A percentile compares a stretch with the other conserved stretches of the same genome.
Conservation (phyloP, 1,139 yeast genomes). For the Kodamaea alishanica region DNA sequence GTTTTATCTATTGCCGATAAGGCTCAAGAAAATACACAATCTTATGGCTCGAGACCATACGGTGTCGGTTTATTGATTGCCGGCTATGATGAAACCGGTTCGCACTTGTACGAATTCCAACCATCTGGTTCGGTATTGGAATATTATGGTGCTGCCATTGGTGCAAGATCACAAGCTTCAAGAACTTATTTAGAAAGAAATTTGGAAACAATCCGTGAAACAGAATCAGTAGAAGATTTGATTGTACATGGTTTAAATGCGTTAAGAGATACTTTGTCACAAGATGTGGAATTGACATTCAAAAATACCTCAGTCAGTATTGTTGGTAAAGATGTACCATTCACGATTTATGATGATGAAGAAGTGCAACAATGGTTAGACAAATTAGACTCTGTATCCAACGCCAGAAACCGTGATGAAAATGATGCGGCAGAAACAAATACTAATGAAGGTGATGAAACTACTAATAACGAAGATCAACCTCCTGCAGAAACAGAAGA, state of each 20-base stretch:
- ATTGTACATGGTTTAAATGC: constrained; percentile 88
- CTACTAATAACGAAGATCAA: constrained; percentile 19
- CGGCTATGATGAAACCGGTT: constrained; percentile 93
- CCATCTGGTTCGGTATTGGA: constrained; percentile 94
- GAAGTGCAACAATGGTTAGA: constrained; percentile 79
- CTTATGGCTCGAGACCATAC: constrained; percentile 94
- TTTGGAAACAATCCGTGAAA: constrained; percentile 58
- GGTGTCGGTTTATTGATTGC: constrained; percentile 92
- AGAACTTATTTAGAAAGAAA: constrained; percentile 91
- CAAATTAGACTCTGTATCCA: constrained; percentile 58
- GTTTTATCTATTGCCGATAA: constrained; percentile 88
- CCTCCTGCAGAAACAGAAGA: constrained; percentile 15
- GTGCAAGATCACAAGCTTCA: constrained; percentile 98
- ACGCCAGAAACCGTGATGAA: constrained; percentile 44
- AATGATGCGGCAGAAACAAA: constrained; percentile 38
- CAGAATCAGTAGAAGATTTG: constrained; percentile 65
- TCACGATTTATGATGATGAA: constrained; percentile 81
- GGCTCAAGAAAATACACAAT: constrained; percentile 95
- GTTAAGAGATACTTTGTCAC: constrained; percentile 87
- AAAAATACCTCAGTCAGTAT: constrained; percentile 88
- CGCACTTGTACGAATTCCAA: constrained; percentile 91
- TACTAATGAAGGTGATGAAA: constrained; percentile 22
- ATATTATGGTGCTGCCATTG: constrained; percentile 91
- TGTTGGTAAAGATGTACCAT: constrained; percentile 76
- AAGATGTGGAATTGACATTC: constrained; percentile 83